Evolutionary conservation across 768 basidiomycete species (phyloP).

Genomic region (Strobilomyces echinocephalus): DNA sequence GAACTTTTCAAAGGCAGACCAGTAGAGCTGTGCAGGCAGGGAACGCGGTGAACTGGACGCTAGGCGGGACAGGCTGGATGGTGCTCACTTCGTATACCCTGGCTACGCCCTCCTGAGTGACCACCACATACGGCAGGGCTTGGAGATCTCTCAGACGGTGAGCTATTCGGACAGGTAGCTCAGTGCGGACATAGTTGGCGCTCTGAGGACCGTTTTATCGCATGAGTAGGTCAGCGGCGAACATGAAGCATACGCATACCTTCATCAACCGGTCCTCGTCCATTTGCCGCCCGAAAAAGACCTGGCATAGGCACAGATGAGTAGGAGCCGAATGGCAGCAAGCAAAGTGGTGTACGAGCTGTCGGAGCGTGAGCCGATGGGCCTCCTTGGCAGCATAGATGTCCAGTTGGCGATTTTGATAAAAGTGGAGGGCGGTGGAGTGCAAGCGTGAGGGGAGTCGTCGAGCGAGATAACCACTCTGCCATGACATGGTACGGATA

Average conservation of each 20-base stretch:
- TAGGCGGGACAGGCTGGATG: neutral
- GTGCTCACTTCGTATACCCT: slow-evolving; percentile 77
- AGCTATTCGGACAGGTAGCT: slow-evolving; percentile 82
- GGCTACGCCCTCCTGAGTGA: slow-evolving; percentile 78
- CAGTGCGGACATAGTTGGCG: slow-evolving; percentile 86
- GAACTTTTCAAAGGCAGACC: slow-evolving; percentile 82
- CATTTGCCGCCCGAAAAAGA: slow-evolving; percentile 84
- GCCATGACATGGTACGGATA: slow-evolving; percentile 24
- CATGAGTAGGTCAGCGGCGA: neutral
- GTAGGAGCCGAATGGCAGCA: neutral
- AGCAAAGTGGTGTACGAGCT: slow-evolving; percentile 51
- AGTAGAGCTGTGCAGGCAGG: slow-evolving; percentile 68
- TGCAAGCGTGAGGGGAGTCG: slow-evolving; percentile 18
- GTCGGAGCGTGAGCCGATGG: slow-evolving; percentile 68
- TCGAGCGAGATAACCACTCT: slow-evolving; percentile 6
- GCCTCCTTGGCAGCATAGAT: slow-evolving; percentile 72
- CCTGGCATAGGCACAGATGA: slow-evolving; percentile 37
- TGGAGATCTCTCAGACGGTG: slow-evolving; percentile 87
- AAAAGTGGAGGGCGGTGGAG: slow-evolving; percentile 58
- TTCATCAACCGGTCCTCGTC: slow-evolving; percentile 73
- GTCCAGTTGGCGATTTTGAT: slow-evolving; percentile 79
- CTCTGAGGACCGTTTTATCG: slow-evolving; percentile 43
- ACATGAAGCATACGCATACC: slow-evolving; percentile 38
- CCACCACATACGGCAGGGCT: slow-evolving; percentile 78
- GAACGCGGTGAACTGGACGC: neutral